Base-by-base conservation (phyloP, 2,329 filamentous ascomycete genomes). In the Aspergillus sp. region DNA sequence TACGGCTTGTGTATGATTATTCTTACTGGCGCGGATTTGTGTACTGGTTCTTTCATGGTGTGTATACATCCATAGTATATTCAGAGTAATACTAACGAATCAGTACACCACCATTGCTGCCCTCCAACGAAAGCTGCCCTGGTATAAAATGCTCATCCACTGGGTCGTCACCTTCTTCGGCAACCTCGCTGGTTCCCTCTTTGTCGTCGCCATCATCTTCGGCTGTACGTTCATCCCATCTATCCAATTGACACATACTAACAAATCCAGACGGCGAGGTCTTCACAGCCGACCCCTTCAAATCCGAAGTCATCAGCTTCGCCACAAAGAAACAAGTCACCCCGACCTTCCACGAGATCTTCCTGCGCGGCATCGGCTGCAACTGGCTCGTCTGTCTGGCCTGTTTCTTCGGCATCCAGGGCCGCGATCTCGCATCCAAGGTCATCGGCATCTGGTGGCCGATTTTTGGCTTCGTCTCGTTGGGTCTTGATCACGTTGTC, bases 321-420 rank as follows among this genome's bases (percentile, higher is more conserved):
- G 71, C 72, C 0, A 73, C 66, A 7, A 65, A 67, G 12, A 81
- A 80, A 49, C 72, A 71, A 47, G 58, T 77, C 7, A 65, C 59
- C 0, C 76, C 76, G 0, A 51, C 65, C 3, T 76, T 75, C 64
- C 72, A 76, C 39, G 68, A 73, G 44, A 75, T 81, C 40, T 78
- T 81, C 53, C 59, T 80, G 0, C 68, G 74, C 34, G 77, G 62
- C 1, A 78, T 81, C 36, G 74, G 77, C 5, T 75, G 72, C 51
- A 80, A 80, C 59, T 81, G 76, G 77, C 69, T 82, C 0, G 77
- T 81, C 3, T 78, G 75, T 45, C 60, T 80, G 27, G 75, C 74
- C 0, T 71, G 73, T 36, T 80, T 59, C 42, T 51, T 63, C 6
- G 56, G 51, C 0, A 62, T 73, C 4, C 72, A 74, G 44, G 73